These are phyloP conservation scores for Solanum tacnaense DNA, from an alignment of 257 asterid species.

Conservation along the genomic window DNA sequence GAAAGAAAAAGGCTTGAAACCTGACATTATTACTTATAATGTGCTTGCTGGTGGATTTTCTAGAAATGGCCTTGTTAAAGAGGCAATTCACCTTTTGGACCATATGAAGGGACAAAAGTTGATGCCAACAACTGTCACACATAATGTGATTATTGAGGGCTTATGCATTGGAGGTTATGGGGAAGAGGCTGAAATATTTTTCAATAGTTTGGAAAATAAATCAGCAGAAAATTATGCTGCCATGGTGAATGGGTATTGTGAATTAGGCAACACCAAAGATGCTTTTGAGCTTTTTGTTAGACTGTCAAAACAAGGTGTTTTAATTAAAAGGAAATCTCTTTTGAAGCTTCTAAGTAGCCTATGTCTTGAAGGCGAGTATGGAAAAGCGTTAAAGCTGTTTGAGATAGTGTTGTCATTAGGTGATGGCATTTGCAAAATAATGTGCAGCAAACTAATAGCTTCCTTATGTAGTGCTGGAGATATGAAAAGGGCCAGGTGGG, in stretches of 20 bases:
- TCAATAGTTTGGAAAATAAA: constrained; percentile 33
- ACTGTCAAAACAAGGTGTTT: constrained; percentile 21
- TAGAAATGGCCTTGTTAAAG: constrained; percentile 29
- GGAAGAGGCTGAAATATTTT: constrained; percentile 50
- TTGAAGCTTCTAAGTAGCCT: constrained; percentile 54
- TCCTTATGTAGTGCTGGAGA: constrained; percentile 58
- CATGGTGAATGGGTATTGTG: constrained; percentile 67
- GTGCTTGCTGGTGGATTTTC: constrained; percentile 64
- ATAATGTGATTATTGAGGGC: constrained; percentile 69
- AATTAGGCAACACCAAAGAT: constrained; percentile 20
- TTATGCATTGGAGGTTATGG: constrained; percentile 44
- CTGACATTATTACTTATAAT: constrained; percentile 50
- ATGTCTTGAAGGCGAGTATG: constrained; percentile 42
- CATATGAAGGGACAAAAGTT: constrained; percentile 45
- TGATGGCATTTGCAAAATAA: constrained; percentile 34
- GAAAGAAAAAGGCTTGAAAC: constrained; percentile 35
- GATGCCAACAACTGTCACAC: constrained; percentile 41
- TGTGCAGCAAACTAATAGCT: constrained; percentile 39
- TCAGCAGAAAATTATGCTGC: constrained; percentile 50
- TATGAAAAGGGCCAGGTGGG: constrained; percentile 51
- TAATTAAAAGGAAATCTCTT: constrained; percentile 27
- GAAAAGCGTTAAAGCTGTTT: constrained; percentile 30
- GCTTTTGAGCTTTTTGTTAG: constrained; percentile 42
- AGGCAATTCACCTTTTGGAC: constrained; percentile 32
- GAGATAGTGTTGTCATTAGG: constrained; percentile 22